Evolutionary conservation across 1,284 basidiomycete species (phyloP), one percentile per base, ranked within the genome.

Genomic region (Ustilago bromivora): DNA sequence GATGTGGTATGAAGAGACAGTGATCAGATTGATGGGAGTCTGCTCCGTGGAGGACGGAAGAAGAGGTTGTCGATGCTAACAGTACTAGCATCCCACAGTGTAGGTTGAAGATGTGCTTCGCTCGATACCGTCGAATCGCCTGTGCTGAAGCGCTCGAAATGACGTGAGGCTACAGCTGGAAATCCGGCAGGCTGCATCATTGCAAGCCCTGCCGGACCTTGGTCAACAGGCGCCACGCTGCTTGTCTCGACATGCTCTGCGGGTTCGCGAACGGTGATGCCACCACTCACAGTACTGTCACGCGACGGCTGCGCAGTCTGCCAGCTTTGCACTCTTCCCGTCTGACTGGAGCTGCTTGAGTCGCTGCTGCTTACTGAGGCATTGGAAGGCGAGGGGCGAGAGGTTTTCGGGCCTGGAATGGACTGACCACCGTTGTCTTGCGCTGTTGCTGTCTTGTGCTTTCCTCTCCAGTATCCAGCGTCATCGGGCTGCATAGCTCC

Each of bases 1-100:
- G 3, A 41, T 6, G 7, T 15, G 52, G 17, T 53, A 28, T 10
- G 34, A 31, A 12, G 32, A 31, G 12, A 31, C 35, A 46, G 12
- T 35, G 13, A 13, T 55, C 49, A 67, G 9, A 5, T n/a, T 7
- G 55, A 58, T n/a, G 56, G 55, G 41, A n/a, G 4, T n/a, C 41
- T 32, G 28, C n/a, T 32, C 9, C 56, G 61, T 2, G 72, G 72
- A 34, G 67, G 64, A 1, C 72, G 64, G 32, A 75, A 75, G 47
- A 75, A 75, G 17, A 71, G 61, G 31, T 64, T 58, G 31, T 71
- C 65, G 11, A 65, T 10, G 31, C 43, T 53, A 8, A 66, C 64
- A 7, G 53, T 34, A 49, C 54, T 71, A 3, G 67, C 54, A 23
- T 71, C 64, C 67, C 72, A 75, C 35, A 71, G 15, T 12, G 47